phyloP scores from a whole-genome alignment of 1,284 basidiomycete species.

The Meira nashicola region DNA sequence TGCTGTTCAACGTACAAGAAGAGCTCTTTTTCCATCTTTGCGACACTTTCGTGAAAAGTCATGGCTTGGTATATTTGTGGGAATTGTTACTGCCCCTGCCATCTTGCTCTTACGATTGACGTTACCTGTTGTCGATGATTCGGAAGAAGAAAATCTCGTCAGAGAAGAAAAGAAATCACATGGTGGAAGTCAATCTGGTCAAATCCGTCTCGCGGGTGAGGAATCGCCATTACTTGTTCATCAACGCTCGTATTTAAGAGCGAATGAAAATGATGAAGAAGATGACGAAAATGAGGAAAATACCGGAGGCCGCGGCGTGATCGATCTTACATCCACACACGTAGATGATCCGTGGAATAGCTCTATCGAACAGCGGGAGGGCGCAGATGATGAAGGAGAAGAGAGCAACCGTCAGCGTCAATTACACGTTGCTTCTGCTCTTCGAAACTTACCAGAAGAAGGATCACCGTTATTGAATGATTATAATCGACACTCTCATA shows the following conservation, averaged over 20 bases:
- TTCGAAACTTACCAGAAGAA: conserved; percentile 25
- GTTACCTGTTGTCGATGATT: conserved; percentile 72
- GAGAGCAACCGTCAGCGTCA: conserved; percentile 23
- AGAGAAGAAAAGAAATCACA: conserved; percentile 19
- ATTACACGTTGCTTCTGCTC: conserved; percentile 28
- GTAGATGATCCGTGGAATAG: conserved; percentile 8
- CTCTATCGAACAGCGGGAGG: too few relatives aligned
- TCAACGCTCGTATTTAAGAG: background rate
- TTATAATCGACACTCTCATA: background rate
- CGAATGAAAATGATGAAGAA: conserved; percentile 19
- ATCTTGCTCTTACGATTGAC: conserved; percentile 81
- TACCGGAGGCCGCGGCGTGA: background rate
- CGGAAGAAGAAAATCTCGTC: conserved; percentile 55
- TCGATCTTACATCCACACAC: conserved; percentile 8
- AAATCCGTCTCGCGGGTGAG: conserved; percentile 28
- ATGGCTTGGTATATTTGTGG: conserved; percentile 67
- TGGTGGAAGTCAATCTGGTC: conserved; percentile 34
- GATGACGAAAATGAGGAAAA: conserved; percentile 16
- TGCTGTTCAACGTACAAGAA: background rate
- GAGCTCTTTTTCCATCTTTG: conserved; percentile 74
- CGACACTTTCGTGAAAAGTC: conserved; percentile 71
- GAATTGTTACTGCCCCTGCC: conserved; percentile 77
- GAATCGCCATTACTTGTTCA: conserved; percentile 22
- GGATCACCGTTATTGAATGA: background rate
- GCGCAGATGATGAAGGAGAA: conserved; percentile 13